Base-by-base conservation (phyloP, 2,329 filamentous ascomycete genomes). In the Sclerotinia spermophila region DNA sequence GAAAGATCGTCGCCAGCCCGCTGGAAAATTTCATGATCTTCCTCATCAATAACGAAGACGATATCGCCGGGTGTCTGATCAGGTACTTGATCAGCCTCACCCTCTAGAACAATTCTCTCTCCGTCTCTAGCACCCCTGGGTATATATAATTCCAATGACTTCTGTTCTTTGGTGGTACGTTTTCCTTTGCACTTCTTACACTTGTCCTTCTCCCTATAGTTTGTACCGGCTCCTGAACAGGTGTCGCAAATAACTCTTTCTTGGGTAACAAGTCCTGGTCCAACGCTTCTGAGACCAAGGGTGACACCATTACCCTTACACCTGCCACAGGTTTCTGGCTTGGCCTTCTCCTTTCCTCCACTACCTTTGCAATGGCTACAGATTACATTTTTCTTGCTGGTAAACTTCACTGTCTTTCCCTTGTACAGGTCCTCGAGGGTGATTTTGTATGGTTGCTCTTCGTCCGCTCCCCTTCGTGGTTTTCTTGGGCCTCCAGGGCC, bases 141-240 rank as follows among this genome's bases (percentile, higher is more conserved):
- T 72, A 99, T 97, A 83, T 98, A 98, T 67, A 99, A 90, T 82
- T 99, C 96, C 72, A 99, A 85, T 5, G 95, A 92, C 84, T 98
- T 99, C 82, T 92, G 96, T 82, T 96, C 92, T 77, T 94, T 91
- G 59, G 89, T 89, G 21, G 93, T 94, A 73, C 93, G 88, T 81
- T 92, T 92, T 78, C 96, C 96, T 83, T 98, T 98, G 88, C 96
- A 99, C 85, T 96, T 97, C 86, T 97, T 97, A 86, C 96, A 99
- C 79, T 93, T 93, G 79, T 99, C 96, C 85, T 98, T 98, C 79
- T 97, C 93, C 81, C 95, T 95, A 83, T 90, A 97, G 78, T 94
- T 89, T 78, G 90, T 89, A 8, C 96, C 96, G n/a, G 89, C 87
- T 45, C 94, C 95, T 72, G 90, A 86, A 82, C 96, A 99, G 77